A percentile compares a stretch with the other conserved stretches of the same genome.
Evolutionary conservation across 1,284 basidiomycete species (phyloP).

Genomic region (Sparassis latifolia): DNA sequence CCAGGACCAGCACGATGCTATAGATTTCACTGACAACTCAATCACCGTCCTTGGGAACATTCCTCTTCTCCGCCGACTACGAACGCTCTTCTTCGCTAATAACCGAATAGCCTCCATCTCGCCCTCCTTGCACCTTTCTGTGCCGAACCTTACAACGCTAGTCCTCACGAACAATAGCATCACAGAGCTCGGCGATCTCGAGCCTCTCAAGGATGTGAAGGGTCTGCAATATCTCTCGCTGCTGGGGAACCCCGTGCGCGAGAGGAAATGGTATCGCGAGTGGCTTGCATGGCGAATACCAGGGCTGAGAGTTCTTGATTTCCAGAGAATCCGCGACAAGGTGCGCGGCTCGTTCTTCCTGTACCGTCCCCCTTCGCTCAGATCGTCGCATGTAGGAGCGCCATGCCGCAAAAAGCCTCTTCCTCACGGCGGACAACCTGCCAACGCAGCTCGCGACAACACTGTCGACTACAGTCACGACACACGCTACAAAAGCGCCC

Average conservation of each 20-base stretch:
- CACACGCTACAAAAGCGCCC: constrained; percentile 48
- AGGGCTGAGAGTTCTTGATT: constrained; percentile 91
- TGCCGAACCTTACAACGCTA: constrained; percentile 80
- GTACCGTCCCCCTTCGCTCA: neutral
- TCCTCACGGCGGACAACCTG: constrained; percentile 69
- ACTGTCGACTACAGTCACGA: constrained; percentile 67
- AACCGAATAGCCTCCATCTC: constrained; percentile 85
- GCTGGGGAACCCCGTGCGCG: constrained; percentile 85
- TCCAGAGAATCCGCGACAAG: constrained; percentile 93
- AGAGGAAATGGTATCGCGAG: constrained; percentile 95
- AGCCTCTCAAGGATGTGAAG: constrained; percentile 76
- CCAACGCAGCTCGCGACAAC: constrained; percentile 80
- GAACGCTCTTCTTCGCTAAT: constrained; percentile 79
- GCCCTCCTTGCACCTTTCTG: constrained; percentile 70
- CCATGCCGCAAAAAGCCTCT: constrained; percentile 63
- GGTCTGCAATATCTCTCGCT: constrained; percentile 80
- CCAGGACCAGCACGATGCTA: constrained; percentile 87
- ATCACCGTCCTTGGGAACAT: constrained; percentile 86
- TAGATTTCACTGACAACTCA: constrained; percentile 96
- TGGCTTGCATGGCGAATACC: constrained; percentile 86
- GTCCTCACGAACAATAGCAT: constrained; percentile 73
- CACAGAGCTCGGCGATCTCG: constrained; percentile 74
- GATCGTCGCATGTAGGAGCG: constrained; percentile 53
- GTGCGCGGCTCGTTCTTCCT: constrained; percentile 40
- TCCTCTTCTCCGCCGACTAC: constrained; percentile 74